A percentile compares a stretch with the other conserved stretches of the same genome.
phyloP scores from a whole-genome alignment of 305 asterid genomes.

The Fraxinus sp. region DNA sequence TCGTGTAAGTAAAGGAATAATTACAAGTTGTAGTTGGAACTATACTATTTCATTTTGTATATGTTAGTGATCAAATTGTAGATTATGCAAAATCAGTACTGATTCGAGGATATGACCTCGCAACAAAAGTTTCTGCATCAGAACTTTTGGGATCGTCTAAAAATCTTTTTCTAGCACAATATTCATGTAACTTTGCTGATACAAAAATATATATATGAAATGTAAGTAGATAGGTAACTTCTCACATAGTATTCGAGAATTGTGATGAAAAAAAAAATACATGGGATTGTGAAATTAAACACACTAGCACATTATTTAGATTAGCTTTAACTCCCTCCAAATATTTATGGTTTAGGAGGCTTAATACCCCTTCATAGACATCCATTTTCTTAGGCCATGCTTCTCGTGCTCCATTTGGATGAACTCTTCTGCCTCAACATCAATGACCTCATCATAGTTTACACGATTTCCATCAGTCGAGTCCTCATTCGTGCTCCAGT shows the following conservation, averaged over 20 bases:
- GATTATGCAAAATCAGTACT: neutral
- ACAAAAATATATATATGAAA: neutral
- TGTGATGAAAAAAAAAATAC: neutral
- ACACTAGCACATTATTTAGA: neutral
- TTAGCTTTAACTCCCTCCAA: neutral
- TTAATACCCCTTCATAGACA: conserved; percentile 16
- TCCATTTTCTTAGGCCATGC: conserved; percentile 28
- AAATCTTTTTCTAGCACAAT: neutral
- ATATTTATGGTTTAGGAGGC: neutral
- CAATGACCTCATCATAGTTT: neutral
- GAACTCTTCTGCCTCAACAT: conserved; percentile 35
- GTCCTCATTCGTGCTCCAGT: neutral
- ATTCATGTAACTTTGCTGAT: neutral
- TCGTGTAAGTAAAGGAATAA: too few species aligned
- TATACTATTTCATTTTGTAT: neutral
- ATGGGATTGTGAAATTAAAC: neutral
- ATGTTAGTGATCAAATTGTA: neutral
- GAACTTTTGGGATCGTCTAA: neutral
- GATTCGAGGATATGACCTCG: neutral
- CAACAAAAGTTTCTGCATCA: neutral
- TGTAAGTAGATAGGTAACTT: neutral
- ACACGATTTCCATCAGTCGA: neutral
- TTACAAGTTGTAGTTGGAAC: too few species aligned
- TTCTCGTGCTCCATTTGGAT: conserved; percentile 31
- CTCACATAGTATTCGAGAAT: neutral